These are phyloP conservation scores for Lipomyces chichibuensis DNA, from an alignment of 805 yeast genomes.

Conservation along the genomic window DNA sequence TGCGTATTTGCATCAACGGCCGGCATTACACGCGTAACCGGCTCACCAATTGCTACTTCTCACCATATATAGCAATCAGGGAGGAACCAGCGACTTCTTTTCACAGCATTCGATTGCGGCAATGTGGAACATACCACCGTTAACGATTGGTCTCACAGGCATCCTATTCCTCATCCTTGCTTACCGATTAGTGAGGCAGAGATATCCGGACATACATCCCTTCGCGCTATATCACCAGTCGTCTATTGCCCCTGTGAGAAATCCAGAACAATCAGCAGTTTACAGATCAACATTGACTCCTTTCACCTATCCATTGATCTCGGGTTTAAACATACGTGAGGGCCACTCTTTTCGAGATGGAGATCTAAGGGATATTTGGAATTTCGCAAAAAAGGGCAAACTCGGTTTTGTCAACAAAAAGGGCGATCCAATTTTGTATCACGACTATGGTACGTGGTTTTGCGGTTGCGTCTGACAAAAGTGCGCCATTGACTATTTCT, in stretches of 20 bases:
- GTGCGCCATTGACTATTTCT: slow-evolving; percentile 19
- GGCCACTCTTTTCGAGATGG: slow-evolving; percentile 75
- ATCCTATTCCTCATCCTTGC: slow-evolving; percentile 21
- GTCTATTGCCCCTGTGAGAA: slow-evolving; percentile 64
- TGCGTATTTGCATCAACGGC: background rate
- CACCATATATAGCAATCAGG: background rate
- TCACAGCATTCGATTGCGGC: background rate
- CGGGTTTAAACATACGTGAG: slow-evolving; percentile 68
- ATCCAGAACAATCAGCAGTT: slow-evolving; percentile 69
- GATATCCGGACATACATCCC: slow-evolving; percentile 46
- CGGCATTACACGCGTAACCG: background rate
- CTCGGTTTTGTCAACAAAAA: slow-evolving; percentile 43
- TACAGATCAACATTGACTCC: slow-evolving; percentile 77
- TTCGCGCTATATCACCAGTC: slow-evolving; percentile 57
- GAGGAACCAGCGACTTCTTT: background rate
- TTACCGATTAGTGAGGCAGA: slow-evolving; percentile 34
- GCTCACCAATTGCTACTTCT: background rate
- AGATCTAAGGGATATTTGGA: slow-evolving; percentile 72
- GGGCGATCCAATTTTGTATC: slow-evolving; percentile 10
- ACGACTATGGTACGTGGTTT: slow-evolving; percentile 23
- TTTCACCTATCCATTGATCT: slow-evolving; percentile 65
- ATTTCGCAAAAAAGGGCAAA: slow-evolving; percentile 40
- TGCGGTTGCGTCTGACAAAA: background rate
- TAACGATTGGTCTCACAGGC: slow-evolving; percentile 20
- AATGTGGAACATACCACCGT: slow-evolving; percentile 19